A percentile compares a stretch with the other conserved stretches of the same genome.
Evolutionary conservation across 148 eudicot species (phyloP).

Genomic region (Silene conica): DNA sequence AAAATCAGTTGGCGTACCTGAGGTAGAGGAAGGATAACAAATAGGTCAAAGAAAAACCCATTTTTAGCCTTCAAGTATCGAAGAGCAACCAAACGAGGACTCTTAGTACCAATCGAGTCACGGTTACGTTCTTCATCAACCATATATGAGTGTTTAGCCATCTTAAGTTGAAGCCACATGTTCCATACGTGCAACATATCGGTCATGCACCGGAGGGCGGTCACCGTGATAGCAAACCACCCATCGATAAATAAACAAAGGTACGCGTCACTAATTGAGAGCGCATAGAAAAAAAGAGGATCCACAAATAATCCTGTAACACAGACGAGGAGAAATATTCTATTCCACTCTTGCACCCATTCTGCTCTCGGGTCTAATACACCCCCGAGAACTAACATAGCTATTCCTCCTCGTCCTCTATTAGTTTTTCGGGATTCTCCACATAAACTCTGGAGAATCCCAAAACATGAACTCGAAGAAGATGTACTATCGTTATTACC

Average conservation of each 20-base stretch:
- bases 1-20: conserved; percentile 45
- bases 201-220: conserved; percentile 70
- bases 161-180: conserved; percentile 74
- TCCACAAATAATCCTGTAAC: conserved; percentile 78
- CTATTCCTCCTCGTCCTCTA: not conserved
- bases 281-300: conserved; percentile 81
- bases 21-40: conserved; percentile 82
- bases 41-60: conserved; percentile 72
- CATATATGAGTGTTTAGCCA: conserved; percentile 29
- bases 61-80: conserved; percentile 47
- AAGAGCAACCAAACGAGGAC: conserved; percentile 29
- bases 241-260: conserved; percentile 87
- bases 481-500: not conserved
- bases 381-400: conserved; percentile 27
- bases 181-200: conserved; percentile 78
- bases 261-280: conserved; percentile 65
- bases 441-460: conserved; percentile 8
- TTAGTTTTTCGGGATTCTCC: conserved; percentile 14
- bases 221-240: conserved; percentile 77
- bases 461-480: conserved; percentile 4
- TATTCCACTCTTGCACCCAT: conserved; percentile 85
- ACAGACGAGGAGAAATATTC: conserved; percentile 65
- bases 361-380: conserved; percentile 54
- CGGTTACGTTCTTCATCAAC: conserved; percentile 3
- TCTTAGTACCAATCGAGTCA: conserved; percentile 6